Evolutionary conservation across 345 rosid species (phyloP), one percentile per base, ranked within the genome.

Genomic region (Camelina laxa): DNA sequence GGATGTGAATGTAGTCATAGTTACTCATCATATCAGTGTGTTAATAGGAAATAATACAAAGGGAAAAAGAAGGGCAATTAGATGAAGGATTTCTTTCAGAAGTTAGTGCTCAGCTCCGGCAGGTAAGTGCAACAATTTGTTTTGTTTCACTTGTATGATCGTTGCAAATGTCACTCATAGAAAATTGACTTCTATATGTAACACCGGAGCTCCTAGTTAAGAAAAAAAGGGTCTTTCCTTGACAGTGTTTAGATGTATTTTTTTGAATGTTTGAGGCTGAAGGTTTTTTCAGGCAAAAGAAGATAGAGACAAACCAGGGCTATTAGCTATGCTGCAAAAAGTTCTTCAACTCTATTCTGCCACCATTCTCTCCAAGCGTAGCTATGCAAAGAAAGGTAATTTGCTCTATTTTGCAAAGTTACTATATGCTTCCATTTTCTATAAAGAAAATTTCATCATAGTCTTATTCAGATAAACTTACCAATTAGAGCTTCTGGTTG

Each of bases 11-110:
- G 9, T 65, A 57, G 66, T 47, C 30, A 8, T 15, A 9, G 50
- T n/a, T 24, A 24, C 39, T 66, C 16, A 36, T 65, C n/a, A 36
- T 8, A 12, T 50, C 5, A 44, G 57, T n/a, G 49, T 42, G 14
- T 60, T 22, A 73, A 80, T 68, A 93, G 97, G 85, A 87, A 75
- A 79, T 93, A 59, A 69, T 69, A 44, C 93, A 84, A 81, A 83
- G 86, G 82, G 95, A 91, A 77, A 85, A 81, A 71, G 88, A 87
- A 83, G 96, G 97, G 50, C 85, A 87, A 76, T 86, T 88, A 33
- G 95, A 91, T 82, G 98, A 91, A 84, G 95, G 96, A 10, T 90
- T 94, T 75, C 96, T 94, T 70, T 79, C 96, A 74, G 91, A 91
- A 87, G 98, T 91, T 65, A 94, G 72, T 71, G 95, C 97, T 80